Base-by-base conservation (phyloP, 129 eudicot genomes). In the Pittosporum tobira region DNA sequence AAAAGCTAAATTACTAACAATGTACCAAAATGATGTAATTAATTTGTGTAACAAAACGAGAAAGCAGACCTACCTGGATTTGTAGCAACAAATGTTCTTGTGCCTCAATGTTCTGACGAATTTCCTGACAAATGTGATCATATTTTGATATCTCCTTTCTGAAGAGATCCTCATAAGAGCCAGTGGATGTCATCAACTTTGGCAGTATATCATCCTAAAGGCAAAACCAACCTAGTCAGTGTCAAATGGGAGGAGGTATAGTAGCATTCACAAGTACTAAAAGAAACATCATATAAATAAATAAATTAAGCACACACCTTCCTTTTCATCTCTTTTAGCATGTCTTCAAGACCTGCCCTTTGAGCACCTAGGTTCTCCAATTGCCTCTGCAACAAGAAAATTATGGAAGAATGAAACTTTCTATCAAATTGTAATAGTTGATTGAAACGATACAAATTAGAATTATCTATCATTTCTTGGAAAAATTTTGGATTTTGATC, bases 301-400 rank as follows among this genome's bases (percentile, higher is more conserved):
- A 56, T 68, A 58, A 58, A 30, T 6, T 22, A 46, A 58, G 47
- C 73, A 54, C 64, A 54, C 64, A 93, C 99, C 94, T 93, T 93
- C 69, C 96, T 76, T 73, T 84, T 93, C 96, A 84, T 93, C 70
- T 93, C 99, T 84, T 93, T 93, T 51, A 93, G 74, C 99, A 93
- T 87, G 80, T 93, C 99, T 71, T 91, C 99, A 75, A 91, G 83
- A 22, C 99, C 96, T 22, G 99, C 99, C 62, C 96, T 76, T 64
- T 91, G 90, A 51, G 96, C 83, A 46, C 99, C 99, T 53, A 91
- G 75, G 37, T 76, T 81, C 77, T 91, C 99, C 79, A 91, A 72
- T 66, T 91, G 94, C 77, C 96, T 78, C 99, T 91, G 88, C 71
- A 76, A 38, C n/a, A n/a, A 71, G 36, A 45, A 54, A 48, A 31